Conservation (phyloP, 2,329 filamentous ascomycete genomes). For the Aspergillus sp. region DNA sequence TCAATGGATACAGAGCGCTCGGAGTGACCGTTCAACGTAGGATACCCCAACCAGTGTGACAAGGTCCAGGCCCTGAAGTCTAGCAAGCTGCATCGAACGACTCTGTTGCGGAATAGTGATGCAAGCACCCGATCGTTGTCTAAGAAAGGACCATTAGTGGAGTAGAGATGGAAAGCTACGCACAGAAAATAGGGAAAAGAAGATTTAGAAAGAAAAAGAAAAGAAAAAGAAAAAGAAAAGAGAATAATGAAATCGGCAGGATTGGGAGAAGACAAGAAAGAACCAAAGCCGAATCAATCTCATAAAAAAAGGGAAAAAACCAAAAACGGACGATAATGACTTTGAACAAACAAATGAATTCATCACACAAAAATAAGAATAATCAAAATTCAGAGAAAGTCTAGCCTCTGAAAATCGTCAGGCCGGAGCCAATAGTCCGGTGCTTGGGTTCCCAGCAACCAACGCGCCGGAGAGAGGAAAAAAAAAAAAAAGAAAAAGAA, state of each 20-base stretch:
- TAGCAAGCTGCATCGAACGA: slow-evolving; percentile 15
- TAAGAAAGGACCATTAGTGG: slow-evolving; percentile 13
- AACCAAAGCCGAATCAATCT: neutral
- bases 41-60: slow-evolving; percentile 12
- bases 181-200: slow-evolving; percentile 1
- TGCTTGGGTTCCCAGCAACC: neutral
- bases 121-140: slow-evolving; percentile 20
- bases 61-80: slow-evolving; percentile 18
- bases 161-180: slow-evolving; percentile 2
- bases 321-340: neutral
- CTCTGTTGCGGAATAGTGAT: slow-evolving; percentile 9
- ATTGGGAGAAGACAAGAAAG: neutral
- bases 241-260: neutral
- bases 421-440: neutral
- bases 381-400: neutral
- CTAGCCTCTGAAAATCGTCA: neutral
- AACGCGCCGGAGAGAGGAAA: neutral
- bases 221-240: neutral
- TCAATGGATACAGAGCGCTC: slow-evolving; percentile 15
- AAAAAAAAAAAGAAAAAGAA: neutral
- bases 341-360: neutral
- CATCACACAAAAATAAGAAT: neutral
- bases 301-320: neutral
- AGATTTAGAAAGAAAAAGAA: no score
- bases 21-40: slow-evolving; percentile 9